These are phyloP conservation scores for Saccharomycopsis fodiens DNA, from an alignment of 805 yeast species.

Conservation along the genomic window DNA sequence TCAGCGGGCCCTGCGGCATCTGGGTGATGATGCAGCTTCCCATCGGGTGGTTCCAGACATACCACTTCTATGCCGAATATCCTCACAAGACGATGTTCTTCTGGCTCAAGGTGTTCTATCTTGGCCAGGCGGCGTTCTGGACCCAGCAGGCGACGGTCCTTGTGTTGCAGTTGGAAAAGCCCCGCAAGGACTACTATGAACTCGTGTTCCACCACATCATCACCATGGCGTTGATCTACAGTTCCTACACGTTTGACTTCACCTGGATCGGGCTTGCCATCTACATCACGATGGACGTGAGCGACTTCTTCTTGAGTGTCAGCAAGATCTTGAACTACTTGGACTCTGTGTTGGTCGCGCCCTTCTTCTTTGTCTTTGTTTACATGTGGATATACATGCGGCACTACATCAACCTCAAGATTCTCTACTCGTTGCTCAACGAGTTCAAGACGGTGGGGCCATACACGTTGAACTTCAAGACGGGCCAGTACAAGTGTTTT, in stretches of 20 bases:
- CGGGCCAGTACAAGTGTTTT: slow-evolving; percentile 95
- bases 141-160: slow-evolving; percentile 87
- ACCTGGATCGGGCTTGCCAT: slow-evolving; percentile 92
- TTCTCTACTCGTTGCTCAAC: slow-evolving; percentile 78
- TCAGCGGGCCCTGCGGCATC: slow-evolving; percentile 79
- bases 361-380: slow-evolving; percentile 64
- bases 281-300: slow-evolving; percentile 91
- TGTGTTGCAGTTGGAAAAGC: slow-evolving; percentile 81
- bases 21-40: slow-evolving; percentile 81
- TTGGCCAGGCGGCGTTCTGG: slow-evolving; percentile 96
- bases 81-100: slow-evolving; percentile 75
- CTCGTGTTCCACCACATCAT: slow-evolving; percentile 88
- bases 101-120: slow-evolving; percentile 71
- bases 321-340: slow-evolving; percentile 87
- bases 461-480: slow-evolving; percentile 70
- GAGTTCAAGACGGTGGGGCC: slow-evolving; percentile 84
- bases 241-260: slow-evolving; percentile 89
- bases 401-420: slow-evolving; percentile 73
- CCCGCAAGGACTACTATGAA: slow-evolving; percentile 89
- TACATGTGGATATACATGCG: slow-evolving; percentile 80
- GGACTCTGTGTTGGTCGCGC: slow-evolving; percentile 54
- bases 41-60: slow-evolving; percentile 84
- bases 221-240: slow-evolving; percentile 79
- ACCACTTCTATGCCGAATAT: slow-evolving; percentile 67
- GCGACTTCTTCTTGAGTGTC: slow-evolving; percentile 78